Percentiles rank a stretch among this genome's conserved stretches.
Evolutionary conservation across 1,284 basidiomycete species (phyloP).

Genomic region (Cryptococcus maquisensis): DNA sequence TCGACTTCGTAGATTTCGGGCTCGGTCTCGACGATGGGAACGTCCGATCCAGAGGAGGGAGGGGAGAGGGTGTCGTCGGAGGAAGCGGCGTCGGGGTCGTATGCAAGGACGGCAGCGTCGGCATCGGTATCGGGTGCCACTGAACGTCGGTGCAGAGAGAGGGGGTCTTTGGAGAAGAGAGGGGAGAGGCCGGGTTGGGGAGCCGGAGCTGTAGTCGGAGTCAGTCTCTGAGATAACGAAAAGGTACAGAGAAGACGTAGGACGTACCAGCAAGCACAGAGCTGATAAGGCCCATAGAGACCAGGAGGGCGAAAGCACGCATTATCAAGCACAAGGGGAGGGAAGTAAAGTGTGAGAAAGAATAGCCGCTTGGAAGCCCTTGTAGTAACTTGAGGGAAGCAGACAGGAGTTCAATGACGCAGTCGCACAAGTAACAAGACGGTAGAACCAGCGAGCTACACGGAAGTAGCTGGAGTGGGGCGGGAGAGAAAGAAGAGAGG

Average conservation of each 20-base stretch:
- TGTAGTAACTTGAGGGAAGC: background rate
- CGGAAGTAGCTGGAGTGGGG: background rate
- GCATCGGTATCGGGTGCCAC: background rate
- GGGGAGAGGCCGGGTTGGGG: constrained; percentile 1
- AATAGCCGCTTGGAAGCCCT: background rate
- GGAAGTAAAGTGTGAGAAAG: background rate
- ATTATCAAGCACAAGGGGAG: constrained; percentile 1
- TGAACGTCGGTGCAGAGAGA: constrained; percentile 22
- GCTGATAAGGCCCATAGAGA: constrained; percentile 16
- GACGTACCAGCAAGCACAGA: constrained; percentile 21
- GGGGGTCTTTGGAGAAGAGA: constrained; percentile 22
- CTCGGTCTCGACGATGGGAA: background rate
- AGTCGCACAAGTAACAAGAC: background rate
- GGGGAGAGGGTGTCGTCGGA: background rate
- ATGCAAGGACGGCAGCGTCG: background rate
- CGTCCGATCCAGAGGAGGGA: background rate
- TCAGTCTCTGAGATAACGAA: background rate
- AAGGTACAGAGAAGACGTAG: background rate
- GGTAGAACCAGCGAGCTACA: background rate
- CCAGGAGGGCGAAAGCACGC: constrained; percentile 17
- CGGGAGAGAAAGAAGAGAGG: background rate
- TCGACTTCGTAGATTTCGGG: background rate
- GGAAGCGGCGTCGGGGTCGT: background rate
- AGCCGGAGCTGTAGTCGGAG: background rate
- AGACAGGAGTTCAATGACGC: background rate